These are phyloP conservation scores for Fusarium transvaalense DNA, from an alignment of 2,329 filamentous ascomycete species.

Conservation along the genomic window DNA sequence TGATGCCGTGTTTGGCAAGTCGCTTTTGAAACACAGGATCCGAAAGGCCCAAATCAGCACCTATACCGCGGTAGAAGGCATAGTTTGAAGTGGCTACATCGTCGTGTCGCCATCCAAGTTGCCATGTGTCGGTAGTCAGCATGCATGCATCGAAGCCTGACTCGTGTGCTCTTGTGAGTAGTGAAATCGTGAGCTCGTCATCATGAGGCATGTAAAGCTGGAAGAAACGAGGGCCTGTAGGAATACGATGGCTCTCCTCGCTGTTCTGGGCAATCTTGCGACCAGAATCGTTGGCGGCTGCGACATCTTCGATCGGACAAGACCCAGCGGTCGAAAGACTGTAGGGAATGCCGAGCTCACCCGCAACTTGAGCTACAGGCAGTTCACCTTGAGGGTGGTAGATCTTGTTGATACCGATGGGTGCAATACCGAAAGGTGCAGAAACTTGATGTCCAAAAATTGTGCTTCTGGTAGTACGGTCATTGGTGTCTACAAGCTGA, in stretches of 20 bases:
- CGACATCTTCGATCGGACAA: constrained; percentile 11
- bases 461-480: neutral
- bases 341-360: constrained; percentile 16
- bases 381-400: constrained; percentile 20
- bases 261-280: neutral
- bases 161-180: neutral
- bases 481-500: constrained; percentile 18
- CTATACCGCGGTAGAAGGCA: constrained; percentile 14
- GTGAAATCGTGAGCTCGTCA: constrained; percentile 1
- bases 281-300: constrained; percentile 2
- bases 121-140: constrained; percentile 17
- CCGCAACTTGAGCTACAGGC: constrained; percentile 9
- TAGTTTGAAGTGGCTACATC: constrained; percentile 17
- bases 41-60: constrained; percentile 7
- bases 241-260: constrained; percentile 1
- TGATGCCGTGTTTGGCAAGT: neutral
- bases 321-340: constrained; percentile 20
- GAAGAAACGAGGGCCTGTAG: neutral
- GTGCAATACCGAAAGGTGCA: constrained; percentile 17
- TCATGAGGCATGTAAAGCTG: constrained; percentile 24
- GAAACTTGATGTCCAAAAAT: constrained; percentile 9
- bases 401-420: constrained; percentile 21
- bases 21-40: constrained; percentile 18
- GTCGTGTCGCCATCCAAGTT: constrained; percentile 19
- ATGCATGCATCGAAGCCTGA: constrained; percentile 4